Evolutionary conservation across 2,329 filamentous ascomycete genomes (phyloP), one percentile per base, ranked within the genome.

Genomic region (Colletotrichum simmondsii): DNA sequence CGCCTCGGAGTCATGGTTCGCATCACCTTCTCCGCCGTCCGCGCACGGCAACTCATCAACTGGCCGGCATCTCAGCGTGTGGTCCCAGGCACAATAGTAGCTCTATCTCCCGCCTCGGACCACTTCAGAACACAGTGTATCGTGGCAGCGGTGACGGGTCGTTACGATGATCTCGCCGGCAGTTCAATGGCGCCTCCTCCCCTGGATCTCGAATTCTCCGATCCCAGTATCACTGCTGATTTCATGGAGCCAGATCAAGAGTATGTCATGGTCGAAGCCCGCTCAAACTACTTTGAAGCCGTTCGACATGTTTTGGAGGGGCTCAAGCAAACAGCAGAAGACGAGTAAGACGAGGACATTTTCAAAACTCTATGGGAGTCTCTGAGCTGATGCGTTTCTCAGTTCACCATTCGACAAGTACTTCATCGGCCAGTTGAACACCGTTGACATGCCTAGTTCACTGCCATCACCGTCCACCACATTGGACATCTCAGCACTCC

Each of bases 231-330:
- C 16, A n/a, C 35, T 3, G 57, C 70, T 5, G 84, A 91, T 0
- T 72, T 88, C 3, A 85, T 97, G 61, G 93, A 98, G 77, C 91
- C 94, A 0, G 87, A 88, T 19, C 81, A 88, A 42, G 91, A 93
- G 76, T 92, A 92, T 80, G 81, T 95, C 12, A 97, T 98, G 94
- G 83, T 98, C 0, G 94, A 98, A 78, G 88, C 93, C 1, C 88
- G 92, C 3, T 81, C 82, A 0, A 92, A 93, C 1, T 97, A 95
- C 79, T 98, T 91, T 75, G 95, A 98, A 80, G 90, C 93, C 0
- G 87, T 90, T 49, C 88, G 94, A 0, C 91, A 97, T 79, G 92
- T 92, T 0, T 86, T 98, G 79, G 84, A 89, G 16, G 92, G 93
- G 0, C 82, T 98, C 2, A 94, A 98, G 68, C 83, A 83, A 86